Evolutionary conservation across 2,329 filamentous ascomycete species (phyloP), one percentile per base, ranked within the genome.

Genomic region (Penicillium expansum): DNA sequence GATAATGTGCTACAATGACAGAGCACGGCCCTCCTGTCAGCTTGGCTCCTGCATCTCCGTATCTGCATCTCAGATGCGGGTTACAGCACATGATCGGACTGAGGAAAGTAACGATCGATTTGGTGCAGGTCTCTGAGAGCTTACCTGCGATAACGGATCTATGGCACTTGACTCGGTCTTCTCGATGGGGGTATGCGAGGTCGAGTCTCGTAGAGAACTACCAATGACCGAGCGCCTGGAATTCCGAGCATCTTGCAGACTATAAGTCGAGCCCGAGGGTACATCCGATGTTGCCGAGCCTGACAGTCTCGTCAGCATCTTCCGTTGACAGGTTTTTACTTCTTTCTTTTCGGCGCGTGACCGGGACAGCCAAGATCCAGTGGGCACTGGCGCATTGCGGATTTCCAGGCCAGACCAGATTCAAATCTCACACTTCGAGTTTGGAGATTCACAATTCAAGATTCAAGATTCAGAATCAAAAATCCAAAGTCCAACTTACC

Each of bases 141-240:
- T 65, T 66, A 89, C 86, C 74, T 88, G 84, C 50, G 86, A 88
- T 62, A 89, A 76, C 55, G 86, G 86, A 71, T 89, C 86, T 60
- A 88, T 86, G 27, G 79, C 79, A 51, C 81, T 77, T 52, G 68
- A 69, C 50, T 75, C 71, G 50, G 69, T 68, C 44, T 62, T 65
- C 45, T 73, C 69, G 18, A 66, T 59, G 27, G 64, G 52, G 37
- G 61, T 66, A 37, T 67, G 63, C 32, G 62, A 67, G n/a, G 62
- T 63, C 24, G 69, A 67, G 52, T 65, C 66, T 53, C 66, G 62
- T 27, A 62, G n/a, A 39, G 62, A 61, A 30, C 64, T 58, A 41
- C 67, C 64, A 61, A 60, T 62, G 18, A 58, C 52, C 35, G 60
- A 37, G 7, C 65, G 60, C 43, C 62, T 65, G 44, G 62, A 38